Base-by-base conservation (phyloP, 768 basidiomycete species). In the Suillus luteus region DNA sequence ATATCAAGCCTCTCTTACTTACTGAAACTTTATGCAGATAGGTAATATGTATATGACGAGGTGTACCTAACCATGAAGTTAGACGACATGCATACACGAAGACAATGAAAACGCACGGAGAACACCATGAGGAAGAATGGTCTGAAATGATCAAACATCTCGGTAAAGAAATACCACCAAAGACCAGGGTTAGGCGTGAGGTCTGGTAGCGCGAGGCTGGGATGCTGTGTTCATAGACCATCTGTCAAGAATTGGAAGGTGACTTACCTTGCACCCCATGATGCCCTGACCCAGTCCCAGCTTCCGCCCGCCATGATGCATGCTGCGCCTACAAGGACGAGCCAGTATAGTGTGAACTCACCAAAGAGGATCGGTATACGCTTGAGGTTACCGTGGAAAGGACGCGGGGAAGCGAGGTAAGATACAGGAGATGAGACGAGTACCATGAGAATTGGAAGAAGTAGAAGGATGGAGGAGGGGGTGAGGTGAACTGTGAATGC, bases 131-230 rank as follows among this genome's bases (percentile, higher is more conserved):
- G 80, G 82, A 97, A 99, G 79, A 98, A 98, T 5, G 90, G 86
- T 37, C 97, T 82, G 81, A 98, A 99, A 73, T 99, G 92, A 72
- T 98, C 96, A 67, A 99, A 99, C 92, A 98, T 98, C 74, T 99
- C 96, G 12, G 95, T 98, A 78, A 99, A 98, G 80, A 99, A 99
- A 76, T 99, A 99, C 96, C 96, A 99, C 92, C 95, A 95, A 35
- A 98, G 77, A 2, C 97, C 96, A 5, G 92, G 87, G 69, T 96
- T 99, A 0, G 97, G 96, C 10, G 94, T 95, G 66, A 99, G 77
- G 72, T 97, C 96, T 2, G 92, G 91, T 10, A 97, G 85, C 22
- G 84, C 85, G 27, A 97, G 70, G 54, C 96, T 98, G 61, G 58
- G 37, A 66, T 10, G 67, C 24, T 27, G 17, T 27, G 17, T 41